Base-by-base conservation (phyloP, 2,329 filamentous ascomycete species). In the Cercospora berteroae region DNA sequence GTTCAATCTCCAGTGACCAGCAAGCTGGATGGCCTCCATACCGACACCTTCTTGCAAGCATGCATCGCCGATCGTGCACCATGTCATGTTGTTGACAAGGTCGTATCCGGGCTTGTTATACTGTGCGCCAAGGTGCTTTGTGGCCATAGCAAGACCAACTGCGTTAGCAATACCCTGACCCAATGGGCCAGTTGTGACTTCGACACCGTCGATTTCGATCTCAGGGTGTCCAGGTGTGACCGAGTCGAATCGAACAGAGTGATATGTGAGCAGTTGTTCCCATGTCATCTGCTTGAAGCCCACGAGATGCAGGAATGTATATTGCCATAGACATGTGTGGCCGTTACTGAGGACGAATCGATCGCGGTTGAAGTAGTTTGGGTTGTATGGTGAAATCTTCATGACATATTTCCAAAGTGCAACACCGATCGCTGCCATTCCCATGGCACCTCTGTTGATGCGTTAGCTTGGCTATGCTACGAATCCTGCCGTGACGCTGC, bases 291-390 rank as follows among this genome's bases (percentile, higher is more conserved):
- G 76, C 69, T 82, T 80, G 78, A 86, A 87, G 36, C 85, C 85
- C 0, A 79, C 77, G 6, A 87, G 78, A 56, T 77, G 83, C 8
- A 85, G 78, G 68, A 87, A 83, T 1, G 78, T 75, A 74, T 88
- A 87, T 70, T 86, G 84, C 72, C 86, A 87, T 25, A 87, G 78
- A 71, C 84, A 85, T 0, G 84, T 81, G 71, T 87, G 85, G 29
- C 83, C 87, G 70, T 89, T 89, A 23, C 86, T 88, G 10, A 89
- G 80, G 6, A 89, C 84, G 71, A 89, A 89, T 23, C 86, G 83
- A 71, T 89, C 87, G 39, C 87, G 81, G 75, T 89, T 87, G 80
- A 89, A 88, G 75, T 80, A 89, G 50, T 81, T 73, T 8, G 85
- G 83, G 48, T 83, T 83, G n/a, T 79, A 77, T 0, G 87, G 87